Base-by-base conservation (phyloP, 495 filamentous ascomycete genomes). In the Aspergillus affinis region DNA sequence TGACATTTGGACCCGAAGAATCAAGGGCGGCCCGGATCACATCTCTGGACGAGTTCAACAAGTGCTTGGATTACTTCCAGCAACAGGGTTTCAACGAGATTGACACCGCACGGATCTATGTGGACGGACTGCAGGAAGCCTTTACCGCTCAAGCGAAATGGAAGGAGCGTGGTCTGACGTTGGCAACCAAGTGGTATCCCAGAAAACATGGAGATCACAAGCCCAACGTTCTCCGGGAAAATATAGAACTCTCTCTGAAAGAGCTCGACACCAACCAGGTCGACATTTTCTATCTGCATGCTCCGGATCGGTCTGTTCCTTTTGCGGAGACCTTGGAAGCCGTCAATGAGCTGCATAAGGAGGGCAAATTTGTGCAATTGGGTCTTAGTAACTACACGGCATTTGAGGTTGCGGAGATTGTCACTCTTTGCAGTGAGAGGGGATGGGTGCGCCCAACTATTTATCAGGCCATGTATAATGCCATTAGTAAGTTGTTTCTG, bases 361-460 rank as follows among this genome's bases (percentile, higher is more conserved):
- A 89, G 61, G 92, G 93, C 49, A 96, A 93, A 66, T 97, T 97
- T 69, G 85, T 90, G 18, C 80, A 84, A 55, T 77, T 97, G 26
- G 92, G 91, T 20, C 71, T 97, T 63, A 88, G 83, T 56, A 97
- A 97, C 73, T 96, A 85, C 67, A 90, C 92, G 4, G 86, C 92
- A 8, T 96, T 89, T 67, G 92, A 97, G 73, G 91, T 97, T 10
- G 93, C 93, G 4, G 93, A 97, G 79, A 80, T 96, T 20, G 90
- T 88, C 4, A 82, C 91, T 57, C 85, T 87, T n/a, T 94, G 90
- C 76, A 86, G 88, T 62, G 84, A 89, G 75, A 85, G 88, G 61
- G 86, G 86, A n/a, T 90, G 82, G 81, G 78, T 85, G 55, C 82
- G 81, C 36, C 85, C 85, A 0, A 80, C 77, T 13, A 85, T 86